Conservation (phyloP, 192 early-diverging fungal species). For the Coemansia sp. region DNA sequence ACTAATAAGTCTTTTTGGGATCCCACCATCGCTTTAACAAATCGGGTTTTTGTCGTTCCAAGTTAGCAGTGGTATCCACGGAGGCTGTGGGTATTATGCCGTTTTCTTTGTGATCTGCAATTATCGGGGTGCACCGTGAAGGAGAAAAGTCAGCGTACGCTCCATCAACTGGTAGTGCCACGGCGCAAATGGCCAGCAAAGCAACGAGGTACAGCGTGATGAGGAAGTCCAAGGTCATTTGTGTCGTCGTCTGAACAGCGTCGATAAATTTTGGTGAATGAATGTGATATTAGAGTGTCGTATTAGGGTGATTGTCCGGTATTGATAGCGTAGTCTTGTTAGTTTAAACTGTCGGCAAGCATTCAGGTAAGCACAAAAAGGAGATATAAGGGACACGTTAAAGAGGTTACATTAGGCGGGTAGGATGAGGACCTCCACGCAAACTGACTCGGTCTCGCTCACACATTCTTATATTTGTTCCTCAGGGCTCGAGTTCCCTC, state of each 20-base stretch:
- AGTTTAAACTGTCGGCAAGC: neutral
- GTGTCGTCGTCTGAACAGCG: neutral
- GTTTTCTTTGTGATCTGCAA: neutral
- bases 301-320: neutral
- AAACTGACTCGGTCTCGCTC: neutral
- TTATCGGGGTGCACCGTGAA: neutral
- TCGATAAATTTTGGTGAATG: neutral
- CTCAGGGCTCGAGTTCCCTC: neutral
- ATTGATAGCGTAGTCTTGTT: neutral
- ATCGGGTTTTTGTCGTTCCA: neutral
- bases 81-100: neutral
- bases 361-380: neutral
- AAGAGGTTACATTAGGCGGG: neutral
- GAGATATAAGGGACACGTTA: neutral
- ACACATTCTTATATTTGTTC: neutral
- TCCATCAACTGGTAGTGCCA: neutral
- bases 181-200: neutral
- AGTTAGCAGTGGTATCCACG: too few species aligned
- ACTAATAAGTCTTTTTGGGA: too few species aligned
- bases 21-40: neutral
- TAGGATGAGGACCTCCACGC: neutral
- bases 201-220: conserved; percentile 1
- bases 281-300: neutral
- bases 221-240: neutral
- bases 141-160: neutral